These are phyloP conservation scores for Inonotus hispidus DNA, from an alignment of 1,284 basidiomycete species.

Conservation along the genomic window DNA sequence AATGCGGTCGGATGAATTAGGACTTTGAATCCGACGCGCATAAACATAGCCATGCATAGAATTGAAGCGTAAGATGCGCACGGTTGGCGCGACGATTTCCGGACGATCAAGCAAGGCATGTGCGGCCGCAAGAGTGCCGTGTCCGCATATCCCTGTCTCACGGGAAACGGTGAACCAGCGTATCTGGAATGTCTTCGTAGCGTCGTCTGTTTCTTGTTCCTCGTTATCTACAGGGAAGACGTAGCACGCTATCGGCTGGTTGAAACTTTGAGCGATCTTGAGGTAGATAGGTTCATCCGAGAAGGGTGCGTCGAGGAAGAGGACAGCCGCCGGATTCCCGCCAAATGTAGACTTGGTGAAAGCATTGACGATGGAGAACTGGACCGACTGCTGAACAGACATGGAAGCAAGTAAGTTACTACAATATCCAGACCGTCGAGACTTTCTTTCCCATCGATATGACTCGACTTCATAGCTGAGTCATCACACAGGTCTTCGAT, in stretches of 20 bases:
- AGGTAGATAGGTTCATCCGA: constrained; percentile 27
- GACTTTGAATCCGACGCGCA: constrained; percentile 19
- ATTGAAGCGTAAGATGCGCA: constrained; percentile 34
- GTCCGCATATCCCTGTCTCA: constrained; percentile 43
- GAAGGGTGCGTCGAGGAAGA: constrained; percentile 33
- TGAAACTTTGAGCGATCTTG: constrained; percentile 38
- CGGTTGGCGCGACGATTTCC: constrained; percentile 23
- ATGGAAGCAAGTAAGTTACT: neutral
- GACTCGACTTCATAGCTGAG: neutral
- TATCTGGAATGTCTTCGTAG: constrained; percentile 28
- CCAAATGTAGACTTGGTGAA: constrained; percentile 39
- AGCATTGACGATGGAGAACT: constrained; percentile 39
- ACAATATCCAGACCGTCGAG: neutral
- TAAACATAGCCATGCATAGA: constrained; percentile 24
- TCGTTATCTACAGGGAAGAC: constrained; percentile 27
- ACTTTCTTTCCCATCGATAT: neutral
- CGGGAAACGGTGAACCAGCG: constrained; percentile 35
- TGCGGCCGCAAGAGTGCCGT: constrained; percentile 44
- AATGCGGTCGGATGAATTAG: constrained; percentile 30
- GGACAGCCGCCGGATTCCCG: constrained; percentile 50
- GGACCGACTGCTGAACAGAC: constrained; percentile 2
- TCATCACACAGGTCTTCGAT: neutral
- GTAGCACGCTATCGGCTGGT: constrained; percentile 43
- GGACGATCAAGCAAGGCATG: constrained; percentile 34
- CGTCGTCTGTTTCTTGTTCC: constrained; percentile 22